Percentiles rank a stretch among this genome's conserved stretches.
phyloP scores from a whole-genome alignment of 1,139 yeast species.

The Suhomyces bribrorum region DNA sequence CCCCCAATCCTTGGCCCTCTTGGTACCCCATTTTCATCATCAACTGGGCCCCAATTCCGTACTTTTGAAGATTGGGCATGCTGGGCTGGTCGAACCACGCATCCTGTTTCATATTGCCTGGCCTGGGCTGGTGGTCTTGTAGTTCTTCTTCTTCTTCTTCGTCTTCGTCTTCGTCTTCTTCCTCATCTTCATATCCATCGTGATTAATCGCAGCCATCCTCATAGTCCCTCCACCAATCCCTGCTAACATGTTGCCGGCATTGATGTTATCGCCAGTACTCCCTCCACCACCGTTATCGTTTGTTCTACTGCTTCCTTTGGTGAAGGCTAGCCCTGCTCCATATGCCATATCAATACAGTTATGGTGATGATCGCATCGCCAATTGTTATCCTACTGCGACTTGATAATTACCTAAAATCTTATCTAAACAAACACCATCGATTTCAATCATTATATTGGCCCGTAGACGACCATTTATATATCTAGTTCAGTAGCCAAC shows the following conservation, averaged over 20 bases:
- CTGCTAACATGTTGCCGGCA: too few species aligned
- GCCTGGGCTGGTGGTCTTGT: too few species aligned
- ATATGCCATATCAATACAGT: slow-evolving; percentile 3
- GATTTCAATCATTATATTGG: too few species aligned
- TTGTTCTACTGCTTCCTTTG: slow-evolving; percentile 2
- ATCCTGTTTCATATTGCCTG: slow-evolving; percentile 2
- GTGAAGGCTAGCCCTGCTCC: slow-evolving; percentile 14
- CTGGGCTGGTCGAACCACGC: slow-evolving; percentile 6
- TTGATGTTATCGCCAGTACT: not conserved
- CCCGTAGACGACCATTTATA: too few species aligned
- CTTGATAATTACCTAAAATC: too few species aligned
- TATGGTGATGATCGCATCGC: slow-evolving; percentile 1
- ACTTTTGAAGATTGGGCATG: slow-evolving; percentile 27
- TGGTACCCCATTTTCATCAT: slow-evolving; percentile 85
- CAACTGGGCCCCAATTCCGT: slow-evolving; percentile 86
- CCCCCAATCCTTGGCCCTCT: slow-evolving; percentile 82
- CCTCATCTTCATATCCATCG: slow-evolving; percentile 16
- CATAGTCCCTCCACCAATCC: slow-evolving; percentile 7
- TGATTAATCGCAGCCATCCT: slow-evolving; percentile 13
- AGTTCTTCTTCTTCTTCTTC: slow-evolving; percentile 11
- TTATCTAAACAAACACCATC: too few species aligned
- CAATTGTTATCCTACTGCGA: too few species aligned
- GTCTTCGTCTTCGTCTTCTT: slow-evolving; percentile 20
- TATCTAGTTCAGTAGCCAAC: too few species aligned
- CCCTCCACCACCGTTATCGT: not conserved